Evolutionary conservation across 768 basidiomycete genomes (phyloP).

Genomic region (Udeniomyces megalosporus): DNA sequence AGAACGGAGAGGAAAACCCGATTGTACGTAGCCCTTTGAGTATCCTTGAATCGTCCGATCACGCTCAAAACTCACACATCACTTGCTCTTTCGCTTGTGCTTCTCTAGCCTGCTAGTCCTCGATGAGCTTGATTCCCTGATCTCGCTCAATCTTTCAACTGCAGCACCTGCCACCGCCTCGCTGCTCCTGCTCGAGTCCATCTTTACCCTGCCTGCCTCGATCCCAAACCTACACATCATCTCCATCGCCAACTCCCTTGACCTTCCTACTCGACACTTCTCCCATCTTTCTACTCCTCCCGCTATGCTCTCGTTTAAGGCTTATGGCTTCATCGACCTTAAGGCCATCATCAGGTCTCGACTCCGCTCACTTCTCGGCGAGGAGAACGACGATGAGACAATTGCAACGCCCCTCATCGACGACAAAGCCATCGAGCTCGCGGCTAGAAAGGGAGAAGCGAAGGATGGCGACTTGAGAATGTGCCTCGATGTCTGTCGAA

Average conservation of each 20-base stretch:
- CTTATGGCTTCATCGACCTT: conserved; percentile 27
- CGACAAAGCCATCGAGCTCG: conserved; percentile 27
- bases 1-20: background rate
- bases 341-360: conserved; percentile 26
- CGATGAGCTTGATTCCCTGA: conserved; percentile 30
- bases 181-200: conserved; percentile 24
- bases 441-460: conserved; percentile 28
- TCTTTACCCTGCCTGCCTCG: conserved; percentile 26
- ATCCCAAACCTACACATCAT: conserved; percentile 24
- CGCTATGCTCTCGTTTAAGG: conserved; percentile 26
- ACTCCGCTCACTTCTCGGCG: conserved; percentile 16
- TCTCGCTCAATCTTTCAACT: conserved; percentile 23
- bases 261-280: conserved; percentile 28
- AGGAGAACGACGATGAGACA: background rate
- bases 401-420: conserved; percentile 21
- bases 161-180: conserved; percentile 16
- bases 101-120: conserved; percentile 25
- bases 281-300: conserved; percentile 21
- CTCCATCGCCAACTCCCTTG: conserved; percentile 31
- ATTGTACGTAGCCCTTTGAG: conserved; percentile 12
- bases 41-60: conserved; percentile 1
- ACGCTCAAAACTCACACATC: background rate
- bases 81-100: background rate
- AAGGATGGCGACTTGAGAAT: conserved; percentile 30
- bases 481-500: conserved; percentile 26